Conservation (phyloP, 805 yeast species). For the Metschnikowia bowlesiae region DNA sequence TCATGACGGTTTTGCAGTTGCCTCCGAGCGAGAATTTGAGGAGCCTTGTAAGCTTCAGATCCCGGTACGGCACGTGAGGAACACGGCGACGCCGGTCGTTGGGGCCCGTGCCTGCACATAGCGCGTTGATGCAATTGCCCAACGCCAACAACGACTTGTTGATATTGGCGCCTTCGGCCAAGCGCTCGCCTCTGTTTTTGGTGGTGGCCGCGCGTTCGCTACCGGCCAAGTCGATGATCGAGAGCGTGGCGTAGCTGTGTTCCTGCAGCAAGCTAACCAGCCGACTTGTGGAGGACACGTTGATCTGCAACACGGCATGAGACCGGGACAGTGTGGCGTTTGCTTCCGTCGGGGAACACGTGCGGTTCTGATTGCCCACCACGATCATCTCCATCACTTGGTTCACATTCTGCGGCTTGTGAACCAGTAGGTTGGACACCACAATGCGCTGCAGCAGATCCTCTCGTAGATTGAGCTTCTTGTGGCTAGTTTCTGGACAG, state of each 20-base stretch:
- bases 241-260: constrained; percentile 73
- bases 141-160: constrained; percentile 83
- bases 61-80: constrained; percentile 84
- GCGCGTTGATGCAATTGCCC: constrained; percentile 91
- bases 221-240: constrained; percentile 91
- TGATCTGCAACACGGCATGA: constrained; percentile 87
- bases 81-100: constrained; percentile 54
- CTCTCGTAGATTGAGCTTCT: constrained; percentile 61
- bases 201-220: constrained; percentile 93
- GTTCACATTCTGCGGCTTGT: constrained; percentile 56
- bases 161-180: constrained; percentile 91
- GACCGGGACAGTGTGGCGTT: constrained; percentile 88
- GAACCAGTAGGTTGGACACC: constrained; percentile 67
- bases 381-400: constrained; percentile 77
- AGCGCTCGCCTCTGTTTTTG: constrained; percentile 71
- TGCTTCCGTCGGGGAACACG: constrained; percentile 86
- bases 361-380: constrained; percentile 68
- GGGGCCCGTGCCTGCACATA: constrained; percentile 41
- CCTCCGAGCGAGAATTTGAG: constrained; percentile 90
- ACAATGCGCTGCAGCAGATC: constrained; percentile 60
- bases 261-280: constrained; percentile 62
- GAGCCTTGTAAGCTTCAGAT: constrained; percentile 82
- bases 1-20: constrained; percentile 92
- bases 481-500: constrained; percentile 46
- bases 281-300: constrained; percentile 55